Evolutionary conservation across 2,329 filamentous ascomycete genomes (phyloP).

Genomic region (Apiospora pterosperma): DNA sequence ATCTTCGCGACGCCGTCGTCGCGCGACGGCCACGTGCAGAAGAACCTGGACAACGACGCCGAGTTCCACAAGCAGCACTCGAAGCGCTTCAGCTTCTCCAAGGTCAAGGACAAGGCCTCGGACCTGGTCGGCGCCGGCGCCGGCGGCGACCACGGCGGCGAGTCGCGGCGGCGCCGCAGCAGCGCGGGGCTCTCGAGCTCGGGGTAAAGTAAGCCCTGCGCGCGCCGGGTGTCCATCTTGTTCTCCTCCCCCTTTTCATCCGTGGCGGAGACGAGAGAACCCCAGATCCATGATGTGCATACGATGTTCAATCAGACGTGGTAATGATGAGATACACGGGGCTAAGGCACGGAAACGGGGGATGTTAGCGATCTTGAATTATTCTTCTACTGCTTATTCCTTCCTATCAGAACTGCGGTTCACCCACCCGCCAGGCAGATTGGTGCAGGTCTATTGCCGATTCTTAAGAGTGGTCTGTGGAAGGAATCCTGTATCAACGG

Average conservation of each 20-base stretch:
- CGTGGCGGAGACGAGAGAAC: no score
- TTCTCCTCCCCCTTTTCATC: no score
- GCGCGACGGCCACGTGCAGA: conserved; percentile 61
- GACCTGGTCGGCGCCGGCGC: conserved; percentile 30
- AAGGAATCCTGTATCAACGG: neutral
- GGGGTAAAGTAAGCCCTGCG: no score
- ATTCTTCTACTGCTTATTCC: neutral
- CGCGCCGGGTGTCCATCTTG: no score
- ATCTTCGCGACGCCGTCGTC: conserved; percentile 64
- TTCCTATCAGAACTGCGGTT: no score
- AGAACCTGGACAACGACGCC: conserved; percentile 48
- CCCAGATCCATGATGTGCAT: no score
- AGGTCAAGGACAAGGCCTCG: conserved; percentile 36
- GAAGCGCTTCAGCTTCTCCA: conserved; percentile 36
- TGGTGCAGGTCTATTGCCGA: neutral
- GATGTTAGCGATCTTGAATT: neutral
- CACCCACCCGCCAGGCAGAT: no score
- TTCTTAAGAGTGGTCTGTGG: neutral
- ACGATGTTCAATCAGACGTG: no score
- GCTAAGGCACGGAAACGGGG: no score
- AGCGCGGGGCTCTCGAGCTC: conserved; percentile 10
- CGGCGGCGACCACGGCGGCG: conserved; percentile 2
- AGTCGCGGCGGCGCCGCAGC: conserved; percentile 12
- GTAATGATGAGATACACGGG: no score
- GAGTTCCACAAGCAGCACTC: conserved; percentile 59